Conservation (phyloP, 2,329 filamentous ascomycete genomes). For the Pseudocercospora fuligena region DNA sequence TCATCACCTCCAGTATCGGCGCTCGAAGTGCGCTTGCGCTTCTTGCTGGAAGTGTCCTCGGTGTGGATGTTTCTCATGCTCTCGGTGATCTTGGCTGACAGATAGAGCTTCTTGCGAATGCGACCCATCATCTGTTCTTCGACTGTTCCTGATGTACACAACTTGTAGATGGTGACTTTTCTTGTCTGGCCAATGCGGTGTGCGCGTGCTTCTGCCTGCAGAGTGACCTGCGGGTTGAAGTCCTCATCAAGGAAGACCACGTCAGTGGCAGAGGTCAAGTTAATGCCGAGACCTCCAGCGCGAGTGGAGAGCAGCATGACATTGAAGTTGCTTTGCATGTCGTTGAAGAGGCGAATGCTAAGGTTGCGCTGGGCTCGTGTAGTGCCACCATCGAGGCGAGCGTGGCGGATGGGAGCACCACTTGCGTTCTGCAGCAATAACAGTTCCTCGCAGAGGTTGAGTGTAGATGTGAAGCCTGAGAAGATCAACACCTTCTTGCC, state of each 20-base stretch:
- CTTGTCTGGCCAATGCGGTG: conserved; percentile 61
- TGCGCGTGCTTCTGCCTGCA: conserved; percentile 60
- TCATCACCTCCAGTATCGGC: conserved; percentile 49
- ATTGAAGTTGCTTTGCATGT: conserved; percentile 51
- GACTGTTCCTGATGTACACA: conserved; percentile 61
- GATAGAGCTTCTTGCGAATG: conserved; percentile 66
- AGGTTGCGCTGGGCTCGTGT: conserved; percentile 56
- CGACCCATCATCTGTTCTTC: conserved; percentile 64
- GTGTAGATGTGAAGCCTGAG: conserved; percentile 57
- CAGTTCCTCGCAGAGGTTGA: conserved; percentile 59
- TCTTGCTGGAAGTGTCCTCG: conserved; percentile 38
- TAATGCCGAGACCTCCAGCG: conserved; percentile 62
- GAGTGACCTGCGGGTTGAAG: conserved; percentile 60
- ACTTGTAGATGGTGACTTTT: conserved; percentile 60
- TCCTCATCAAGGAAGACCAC: conserved; percentile 63
- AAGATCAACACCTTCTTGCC: conserved; percentile 63
- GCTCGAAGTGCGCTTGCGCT: conserved; percentile 37
- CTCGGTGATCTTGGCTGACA: conserved; percentile 65
- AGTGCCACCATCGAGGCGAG: conserved; percentile 58
- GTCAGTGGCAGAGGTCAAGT: conserved; percentile 59
- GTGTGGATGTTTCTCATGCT: conserved; percentile 61
- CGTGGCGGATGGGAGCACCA: conserved; percentile 49
- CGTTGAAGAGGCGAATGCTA: conserved; percentile 59
- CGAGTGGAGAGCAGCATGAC: conserved; percentile 62
- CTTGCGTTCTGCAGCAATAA: conserved; percentile 51